Evolutionary conservation across 352 stramenopile genomes (phyloP).

Genomic region (Globisporangium sylvaticum): DNA sequence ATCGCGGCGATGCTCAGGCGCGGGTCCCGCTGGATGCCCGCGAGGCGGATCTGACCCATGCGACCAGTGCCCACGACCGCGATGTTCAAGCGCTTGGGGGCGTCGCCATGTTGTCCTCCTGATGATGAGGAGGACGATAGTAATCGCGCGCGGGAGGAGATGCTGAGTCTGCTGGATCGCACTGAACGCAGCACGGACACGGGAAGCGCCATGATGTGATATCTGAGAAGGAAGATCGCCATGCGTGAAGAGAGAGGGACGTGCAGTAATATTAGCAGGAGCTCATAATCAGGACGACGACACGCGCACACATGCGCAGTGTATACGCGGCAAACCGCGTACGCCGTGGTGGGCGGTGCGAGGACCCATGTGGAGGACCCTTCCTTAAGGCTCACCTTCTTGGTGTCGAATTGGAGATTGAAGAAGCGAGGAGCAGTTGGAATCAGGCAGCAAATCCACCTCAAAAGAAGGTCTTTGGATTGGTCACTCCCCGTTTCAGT

Average conservation of each 20-base stretch:
- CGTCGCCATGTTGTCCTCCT: background rate
- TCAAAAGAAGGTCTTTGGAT: too few species aligned
- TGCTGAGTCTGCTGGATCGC: background rate
- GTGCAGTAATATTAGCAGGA: background rate
- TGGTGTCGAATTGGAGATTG: too few species aligned
- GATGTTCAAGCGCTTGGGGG: slow-evolving; percentile 33
- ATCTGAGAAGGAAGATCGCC: background rate
- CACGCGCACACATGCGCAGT: background rate
- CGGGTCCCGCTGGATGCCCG: slow-evolving; percentile 48
- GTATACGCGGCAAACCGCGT: background rate
- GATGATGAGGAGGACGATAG: slow-evolving; percentile 13
- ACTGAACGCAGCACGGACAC: background rate
- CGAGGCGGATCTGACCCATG: slow-evolving; percentile 73
- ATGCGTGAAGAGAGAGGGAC: background rate
- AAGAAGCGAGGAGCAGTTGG: too few species aligned
- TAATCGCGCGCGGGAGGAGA: background rate
- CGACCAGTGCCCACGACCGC: slow-evolving; percentile 67
- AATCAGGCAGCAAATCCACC: too few species aligned
- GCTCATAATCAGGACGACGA: background rate
- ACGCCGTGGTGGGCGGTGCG: too few species aligned
- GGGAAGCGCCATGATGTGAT: background rate
- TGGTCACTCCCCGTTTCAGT: too few species aligned
- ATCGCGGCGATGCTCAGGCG: slow-evolving; percentile 56
- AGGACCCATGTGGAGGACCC: too few species aligned
- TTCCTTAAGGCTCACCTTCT: too few species aligned